Conservation (phyloP, 2,329 filamentous ascomycete species). For the Alternaria sp. region DNA sequence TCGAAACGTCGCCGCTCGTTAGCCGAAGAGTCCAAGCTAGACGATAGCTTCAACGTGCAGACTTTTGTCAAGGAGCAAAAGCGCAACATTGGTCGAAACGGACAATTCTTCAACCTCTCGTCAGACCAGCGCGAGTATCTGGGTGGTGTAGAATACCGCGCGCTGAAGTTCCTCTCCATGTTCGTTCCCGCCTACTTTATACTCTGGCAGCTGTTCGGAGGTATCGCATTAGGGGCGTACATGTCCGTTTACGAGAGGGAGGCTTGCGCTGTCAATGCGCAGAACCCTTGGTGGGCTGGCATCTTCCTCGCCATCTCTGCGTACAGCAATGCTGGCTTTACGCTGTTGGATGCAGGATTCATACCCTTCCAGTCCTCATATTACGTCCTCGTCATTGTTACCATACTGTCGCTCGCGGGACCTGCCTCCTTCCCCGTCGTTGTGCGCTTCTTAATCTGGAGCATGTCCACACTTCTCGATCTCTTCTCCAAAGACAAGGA, state of each 20-base stretch:
- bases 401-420: constrained; percentile 29
- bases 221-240: constrained; percentile 30
- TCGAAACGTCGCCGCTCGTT: constrained; percentile 26
- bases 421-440: constrained; percentile 30
- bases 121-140: constrained; percentile 33
- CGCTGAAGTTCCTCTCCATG: constrained; percentile 30
- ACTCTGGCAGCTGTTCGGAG: constrained; percentile 31
- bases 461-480: constrained; percentile 26
- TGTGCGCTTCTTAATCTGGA: constrained; percentile 30
- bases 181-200: constrained; percentile 30
- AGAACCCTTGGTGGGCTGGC: constrained; percentile 29
- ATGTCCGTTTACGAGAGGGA: constrained; percentile 31
- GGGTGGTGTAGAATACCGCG: constrained; percentile 32
- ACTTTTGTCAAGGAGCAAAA: constrained; percentile 34
- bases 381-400: constrained; percentile 28
- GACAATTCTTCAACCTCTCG: constrained; percentile 31
- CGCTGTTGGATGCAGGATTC: constrained; percentile 30
- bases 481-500: constrained; percentile 28
- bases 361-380: constrained; percentile 32
- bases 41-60: constrained; percentile 29
- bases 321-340: constrained; percentile 32
- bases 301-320: constrained; percentile 27
- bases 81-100: constrained; percentile 30
- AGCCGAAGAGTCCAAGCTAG: constrained; percentile 23
- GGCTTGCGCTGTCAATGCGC: constrained; percentile 28